Base-by-base conservation (phyloP, 2,329 filamentous ascomycete genomes). In the Phialocephala sp. region DNA sequence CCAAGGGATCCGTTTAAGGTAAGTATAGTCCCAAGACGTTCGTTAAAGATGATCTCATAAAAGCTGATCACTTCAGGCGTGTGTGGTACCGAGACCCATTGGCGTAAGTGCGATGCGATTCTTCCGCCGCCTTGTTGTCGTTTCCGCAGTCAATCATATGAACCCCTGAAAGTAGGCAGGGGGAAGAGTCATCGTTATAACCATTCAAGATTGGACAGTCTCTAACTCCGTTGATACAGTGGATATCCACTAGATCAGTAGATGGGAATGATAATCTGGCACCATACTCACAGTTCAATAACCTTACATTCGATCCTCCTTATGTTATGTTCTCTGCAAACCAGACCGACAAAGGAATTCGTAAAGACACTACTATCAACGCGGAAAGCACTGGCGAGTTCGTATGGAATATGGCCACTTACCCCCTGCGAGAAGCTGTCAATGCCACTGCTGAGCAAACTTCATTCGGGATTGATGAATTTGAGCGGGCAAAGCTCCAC, bases 201-300 rank as follows among this genome's bases (percentile, higher is more conserved):
- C 41, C n/a, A 18, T 43, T 15, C 6, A 18, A 8, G 15, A 2
- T n/a, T 43, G 41, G 15, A 43, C 15, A 8, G 6, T 18, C n/a
- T 43, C 41, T 43, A n/a, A 43, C 18, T n/a, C 15, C 41, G 18
- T 43, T 32, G 6, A 32, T 18, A 5, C 2, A 43, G 68, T 89
- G 86, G 85, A 88, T 89, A 71, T 85, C 82, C 24, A 87, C 86
- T 0, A 78, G 81, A 65, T 83, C 81, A n/a, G 72, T 75, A 18
- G 69, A 74, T 8, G 81, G 82, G 65, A 72, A 76, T 58, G 78
- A 84, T 72, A 88, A 88, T 69, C 80, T 89, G 1, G 86, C 86
- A 0, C 86, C 86, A 0, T 89, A 85, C 76, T 59, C 55, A 43
- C 86, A 89, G 75, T 89, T 89, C 80, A 87, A 84, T 75, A 88